Evolutionary conservation across 257 asterid genomes (phyloP).

Genomic region (Buddleja alternifolia): DNA sequence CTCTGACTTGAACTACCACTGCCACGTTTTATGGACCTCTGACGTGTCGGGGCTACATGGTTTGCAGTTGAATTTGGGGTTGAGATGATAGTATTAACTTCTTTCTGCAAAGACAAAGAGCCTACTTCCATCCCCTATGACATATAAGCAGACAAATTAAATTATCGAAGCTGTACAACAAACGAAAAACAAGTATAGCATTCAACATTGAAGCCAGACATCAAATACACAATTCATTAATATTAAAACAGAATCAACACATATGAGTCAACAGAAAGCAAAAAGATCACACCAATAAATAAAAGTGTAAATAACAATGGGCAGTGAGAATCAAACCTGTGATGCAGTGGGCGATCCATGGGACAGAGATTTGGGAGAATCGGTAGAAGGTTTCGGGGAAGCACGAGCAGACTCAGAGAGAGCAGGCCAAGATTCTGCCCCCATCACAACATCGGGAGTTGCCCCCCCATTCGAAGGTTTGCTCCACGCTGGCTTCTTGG

Average conservation of each 20-base stretch:
- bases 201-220: not conserved
- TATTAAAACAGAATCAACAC: not conserved
- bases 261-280: not conserved
- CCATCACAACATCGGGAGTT: conserved; percentile 57
- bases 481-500: conserved; percentile 67
- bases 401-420: conserved; percentile 74
- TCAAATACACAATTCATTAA: not conserved
- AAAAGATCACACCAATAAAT: not conserved
- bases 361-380: conserved; percentile 42
- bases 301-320: not conserved
- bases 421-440: conserved; percentile 82
- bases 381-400: conserved; percentile 56
- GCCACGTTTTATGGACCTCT: conserved; percentile 54
- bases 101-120: conserved; percentile 47
- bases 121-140: conserved; percentile 43
- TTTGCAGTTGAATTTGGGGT: conserved; percentile 44
- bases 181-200: not conserved
- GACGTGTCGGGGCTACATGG: conserved; percentile 50
- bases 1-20: conserved; percentile 47
- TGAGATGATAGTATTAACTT: conserved; percentile 35
- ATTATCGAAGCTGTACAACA: not conserved
- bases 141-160: conserved; percentile 11
- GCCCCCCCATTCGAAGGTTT: conserved; percentile 52
- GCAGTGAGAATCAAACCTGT: conserved; percentile 46
- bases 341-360: conserved; percentile 41